Evolutionary conservation across 2,329 filamentous ascomycete species (phyloP).

Genomic region (Geosmithia flava): DNA sequence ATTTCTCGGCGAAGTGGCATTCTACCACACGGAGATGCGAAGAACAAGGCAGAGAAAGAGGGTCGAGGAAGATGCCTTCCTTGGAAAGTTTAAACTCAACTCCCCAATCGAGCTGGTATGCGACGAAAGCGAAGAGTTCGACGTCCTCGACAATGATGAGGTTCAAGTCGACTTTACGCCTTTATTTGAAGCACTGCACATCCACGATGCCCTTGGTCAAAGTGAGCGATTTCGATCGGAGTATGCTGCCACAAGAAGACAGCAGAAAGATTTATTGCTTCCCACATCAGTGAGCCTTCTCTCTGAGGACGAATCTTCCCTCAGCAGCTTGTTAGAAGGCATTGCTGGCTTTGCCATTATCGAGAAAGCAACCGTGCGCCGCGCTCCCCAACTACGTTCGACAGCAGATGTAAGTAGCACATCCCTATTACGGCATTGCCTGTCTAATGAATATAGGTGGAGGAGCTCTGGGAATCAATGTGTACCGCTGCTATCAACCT

Average conservation of each 20-base stretch:
- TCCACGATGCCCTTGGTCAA: conserved; percentile 87
- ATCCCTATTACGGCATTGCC: neutral
- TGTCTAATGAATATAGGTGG: conserved; percentile 46
- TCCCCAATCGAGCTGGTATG: conserved; percentile 92
- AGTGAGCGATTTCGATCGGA: conserved; percentile 83
- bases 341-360: conserved; percentile 96
- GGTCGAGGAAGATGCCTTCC: conserved; percentile 59
- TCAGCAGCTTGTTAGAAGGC: conserved; percentile 86
- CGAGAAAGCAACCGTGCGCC: conserved; percentile 84
- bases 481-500: conserved; percentile 76
- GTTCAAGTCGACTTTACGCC: conserved; percentile 90
- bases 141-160: conserved; percentile 90
- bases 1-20: conserved; percentile 88
- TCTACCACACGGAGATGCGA: conserved; percentile 88
- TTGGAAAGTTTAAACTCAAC: conserved; percentile 81
- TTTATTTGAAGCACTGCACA: conserved; percentile 88
- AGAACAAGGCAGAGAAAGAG: conserved; percentile 74
- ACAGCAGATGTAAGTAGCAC: conserved; percentile 58
- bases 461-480: conserved; percentile 98
- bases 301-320: conserved; percentile 69
- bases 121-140: conserved; percentile 91
- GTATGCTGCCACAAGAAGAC: conserved; percentile 80
- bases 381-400: conserved; percentile 71
- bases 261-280: conserved; percentile 83
- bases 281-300: conserved; percentile 64